These are phyloP conservation scores for Zangia roseola DNA, from an alignment of 768 basidiomycete species.

Conservation along the genomic window DNA sequence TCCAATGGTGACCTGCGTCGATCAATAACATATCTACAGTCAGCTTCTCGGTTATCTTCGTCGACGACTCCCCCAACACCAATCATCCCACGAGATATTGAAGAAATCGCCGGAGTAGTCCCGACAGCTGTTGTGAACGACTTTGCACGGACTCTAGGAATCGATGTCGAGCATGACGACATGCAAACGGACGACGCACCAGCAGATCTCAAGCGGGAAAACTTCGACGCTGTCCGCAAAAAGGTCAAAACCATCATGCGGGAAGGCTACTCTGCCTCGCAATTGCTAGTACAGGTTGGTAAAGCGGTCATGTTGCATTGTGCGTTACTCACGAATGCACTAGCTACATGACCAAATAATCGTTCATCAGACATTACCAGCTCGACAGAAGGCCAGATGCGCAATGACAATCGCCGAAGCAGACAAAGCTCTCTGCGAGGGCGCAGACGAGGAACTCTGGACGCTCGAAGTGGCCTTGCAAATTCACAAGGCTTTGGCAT, in stretches of 20 bases:
- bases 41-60: conserved; percentile 83
- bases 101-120: conserved; percentile 96
- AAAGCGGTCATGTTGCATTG: neutral
- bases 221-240: conserved; percentile 61
- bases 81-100: conserved; percentile 77
- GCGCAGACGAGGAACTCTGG: conserved; percentile 97
- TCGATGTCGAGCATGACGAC: conserved; percentile 57
- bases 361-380: conserved; percentile 75
- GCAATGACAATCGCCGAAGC: conserved; percentile 89
- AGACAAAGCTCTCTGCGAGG: conserved; percentile 94
- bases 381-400: conserved; percentile 76
- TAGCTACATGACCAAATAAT: conserved; percentile 91
- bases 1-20: conserved; percentile 94
- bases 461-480: conserved; percentile 84
- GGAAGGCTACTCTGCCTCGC: conserved; percentile 91
- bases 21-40: conserved; percentile 96
- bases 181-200: conserved; percentile 44
- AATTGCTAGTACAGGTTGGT: conserved; percentile 82
- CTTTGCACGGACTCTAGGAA: conserved; percentile 70
- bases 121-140: conserved; percentile 69
- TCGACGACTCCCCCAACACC: conserved; percentile 69
- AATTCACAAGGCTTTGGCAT: conserved; percentile 60
- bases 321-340: conserved; percentile 4
- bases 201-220: conserved; percentile 26
- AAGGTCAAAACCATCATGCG: conserved; percentile 77